These are phyloP conservation scores for Lodderomyces margitis DNA, from an alignment of 1,139 yeast species.

Conservation along the genomic window DNA sequence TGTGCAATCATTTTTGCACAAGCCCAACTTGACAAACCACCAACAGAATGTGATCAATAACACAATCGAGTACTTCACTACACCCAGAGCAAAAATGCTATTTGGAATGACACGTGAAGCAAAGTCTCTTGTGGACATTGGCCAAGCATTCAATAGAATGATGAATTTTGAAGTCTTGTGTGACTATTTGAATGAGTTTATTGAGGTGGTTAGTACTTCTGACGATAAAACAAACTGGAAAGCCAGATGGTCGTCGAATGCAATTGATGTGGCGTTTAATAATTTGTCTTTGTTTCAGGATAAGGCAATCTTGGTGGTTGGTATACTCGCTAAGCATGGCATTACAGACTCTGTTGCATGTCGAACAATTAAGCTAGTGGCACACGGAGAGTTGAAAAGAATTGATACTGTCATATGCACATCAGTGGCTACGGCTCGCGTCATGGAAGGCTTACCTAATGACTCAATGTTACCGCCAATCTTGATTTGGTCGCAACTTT, in stretches of 20 bases:
- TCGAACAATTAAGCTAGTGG: constrained; percentile 35
- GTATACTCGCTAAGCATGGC: constrained; percentile 65
- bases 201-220: constrained; percentile 49
- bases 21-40: constrained; percentile 46
- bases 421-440: constrained; percentile 53
- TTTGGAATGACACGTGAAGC: constrained; percentile 77
- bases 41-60: constrained; percentile 47
- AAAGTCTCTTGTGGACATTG: constrained; percentile 22
- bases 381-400: constrained; percentile 21
- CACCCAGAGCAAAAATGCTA: constrained; percentile 70
- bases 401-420: constrained; percentile 37
- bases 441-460: constrained; percentile 60
- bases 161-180: constrained; percentile 64
- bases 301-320: constrained; percentile 70
- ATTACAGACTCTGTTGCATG: constrained; percentile 60
- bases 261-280: constrained; percentile 64
- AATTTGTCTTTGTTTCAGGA: constrained; percentile 63
- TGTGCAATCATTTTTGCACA: constrained; percentile 68
- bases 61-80: constrained; percentile 60
- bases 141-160: constrained; percentile 48
- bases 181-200: constrained; percentile 55
- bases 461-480: constrained; percentile 54
- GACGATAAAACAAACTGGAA: constrained; percentile 60
- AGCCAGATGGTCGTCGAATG: constrained; percentile 67
- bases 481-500: constrained; percentile 63